A percentile compares a stretch with the other conserved stretches of the same genome.
phyloP scores from a whole-genome alignment of 2,329 filamentous ascomycete genomes.

The Daldinia sp. region DNA sequence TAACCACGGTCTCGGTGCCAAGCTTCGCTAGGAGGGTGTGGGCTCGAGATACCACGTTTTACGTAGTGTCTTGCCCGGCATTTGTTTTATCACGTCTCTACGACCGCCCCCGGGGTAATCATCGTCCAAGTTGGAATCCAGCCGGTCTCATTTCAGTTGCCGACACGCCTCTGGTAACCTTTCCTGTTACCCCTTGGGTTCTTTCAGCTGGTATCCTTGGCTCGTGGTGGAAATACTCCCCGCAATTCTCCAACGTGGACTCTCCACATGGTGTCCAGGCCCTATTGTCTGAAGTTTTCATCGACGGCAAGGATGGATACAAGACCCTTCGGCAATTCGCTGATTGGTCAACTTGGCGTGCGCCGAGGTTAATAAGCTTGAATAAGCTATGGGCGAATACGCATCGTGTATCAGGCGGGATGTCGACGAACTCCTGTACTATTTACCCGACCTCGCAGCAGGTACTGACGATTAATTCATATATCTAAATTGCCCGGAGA shows the following conservation, averaged over 20 bases:
- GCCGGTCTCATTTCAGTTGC: constrained; percentile 37
- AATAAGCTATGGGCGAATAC: constrained; percentile 31
- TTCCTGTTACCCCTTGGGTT: constrained; percentile 15
- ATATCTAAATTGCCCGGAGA: constrained; percentile 39
- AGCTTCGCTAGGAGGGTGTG: constrained; percentile 26
- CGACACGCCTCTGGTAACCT: constrained; percentile 17
- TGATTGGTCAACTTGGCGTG: constrained; percentile 38
- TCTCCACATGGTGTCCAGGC: constrained; percentile 36
- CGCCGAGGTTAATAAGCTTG: constrained; percentile 38
- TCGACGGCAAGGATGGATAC: constrained; percentile 26
- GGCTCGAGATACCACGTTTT: constrained; percentile 35
- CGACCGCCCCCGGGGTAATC: constrained; percentile 21
- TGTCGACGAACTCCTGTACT: constrained; percentile 13
- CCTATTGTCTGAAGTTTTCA: constrained; percentile 17
- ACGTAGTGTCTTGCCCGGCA: constrained; percentile 33
- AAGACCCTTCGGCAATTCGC: constrained; percentile 42
- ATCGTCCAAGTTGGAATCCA: constrained; percentile 1
- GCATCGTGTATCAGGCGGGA: constrained; percentile 20
- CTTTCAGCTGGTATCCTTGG: constrained; percentile 23
- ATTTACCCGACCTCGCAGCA: constrained; percentile 34
- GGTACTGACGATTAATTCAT: constrained; percentile 34
- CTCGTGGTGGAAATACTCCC: constrained; percentile 29
- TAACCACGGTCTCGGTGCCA: constrained; percentile 36
- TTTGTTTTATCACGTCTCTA: constrained; percentile 29
- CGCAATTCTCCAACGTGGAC: constrained; percentile 32